These are phyloP conservation scores for Ophiostoma fasciatum DNA, from an alignment of 2,329 filamentous ascomycete species.

Conservation along the genomic window DNA sequence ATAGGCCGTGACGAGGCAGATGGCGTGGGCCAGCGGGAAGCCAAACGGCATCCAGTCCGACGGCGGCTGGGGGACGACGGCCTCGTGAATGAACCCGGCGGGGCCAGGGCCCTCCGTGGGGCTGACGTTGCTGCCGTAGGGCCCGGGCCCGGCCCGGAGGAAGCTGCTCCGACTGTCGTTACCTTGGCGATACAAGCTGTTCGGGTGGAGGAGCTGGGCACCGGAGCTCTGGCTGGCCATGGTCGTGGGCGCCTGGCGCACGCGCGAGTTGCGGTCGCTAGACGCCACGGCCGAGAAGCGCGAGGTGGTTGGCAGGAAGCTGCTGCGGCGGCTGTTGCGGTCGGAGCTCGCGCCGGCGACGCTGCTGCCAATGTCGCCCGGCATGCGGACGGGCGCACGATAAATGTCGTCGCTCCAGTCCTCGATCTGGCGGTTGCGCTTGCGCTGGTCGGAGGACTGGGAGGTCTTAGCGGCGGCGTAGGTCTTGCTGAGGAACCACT, in stretches of 20 bases:
- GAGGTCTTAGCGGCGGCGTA: slow-evolving; percentile 80
- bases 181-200: slow-evolving; percentile 53
- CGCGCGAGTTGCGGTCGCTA: slow-evolving; percentile 42
- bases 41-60: slow-evolving; percentile 96
- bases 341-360: slow-evolving; percentile 43
- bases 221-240: slow-evolving; percentile 84
- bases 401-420: slow-evolving; percentile 98
- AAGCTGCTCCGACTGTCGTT: slow-evolving; percentile 53
- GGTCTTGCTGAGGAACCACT: slow-evolving; percentile 85
- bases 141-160: slow-evolving; percentile 43
- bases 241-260: slow-evolving; percentile 57
- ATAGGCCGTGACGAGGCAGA: slow-evolving; percentile 92
- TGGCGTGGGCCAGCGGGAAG: slow-evolving; percentile 81
- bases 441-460: slow-evolving; percentile 64
- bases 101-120: slow-evolving; percentile 60
- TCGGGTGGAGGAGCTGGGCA: slow-evolving; percentile 55
- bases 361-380: slow-evolving; percentile 56
- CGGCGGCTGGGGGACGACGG: slow-evolving; percentile 89
- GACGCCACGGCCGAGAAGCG: slow-evolving; percentile 87
- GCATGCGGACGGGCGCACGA: slow-evolving; percentile 67
- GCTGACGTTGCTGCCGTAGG: slow-evolving; percentile 37
- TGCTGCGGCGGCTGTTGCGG: slow-evolving; percentile 63
- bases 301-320: slow-evolving; percentile 86
- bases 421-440: slow-evolving; percentile 85
- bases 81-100: slow-evolving; percentile 89